Evolutionary conservation across 1,284 basidiomycete genomes (phyloP).

Genomic region (Rhodofomes roseus): DNA sequence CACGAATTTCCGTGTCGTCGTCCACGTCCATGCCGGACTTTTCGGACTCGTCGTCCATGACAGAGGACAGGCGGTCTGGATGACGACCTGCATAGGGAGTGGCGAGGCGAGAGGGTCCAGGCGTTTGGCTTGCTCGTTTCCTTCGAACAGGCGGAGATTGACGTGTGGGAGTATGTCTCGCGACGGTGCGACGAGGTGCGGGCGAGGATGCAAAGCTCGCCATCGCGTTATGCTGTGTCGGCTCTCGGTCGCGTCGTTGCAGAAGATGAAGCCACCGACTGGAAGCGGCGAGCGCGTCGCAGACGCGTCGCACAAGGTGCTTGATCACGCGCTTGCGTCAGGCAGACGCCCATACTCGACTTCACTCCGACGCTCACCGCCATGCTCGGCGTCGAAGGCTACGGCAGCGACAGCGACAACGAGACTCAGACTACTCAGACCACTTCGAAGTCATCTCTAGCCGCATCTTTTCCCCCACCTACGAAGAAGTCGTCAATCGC

Average conservation of each 20-base stretch:
- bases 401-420: conserved; percentile 64
- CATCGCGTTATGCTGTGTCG: conserved; percentile 14
- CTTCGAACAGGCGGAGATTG: conserved; percentile 21
- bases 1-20: conserved; percentile 32
- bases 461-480: conserved; percentile 20
- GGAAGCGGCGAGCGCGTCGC: conserved; percentile 6
- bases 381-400: conserved; percentile 74
- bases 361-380: conserved; percentile 11
- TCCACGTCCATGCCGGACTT: conserved; percentile 63
- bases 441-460: conserved; percentile 12
- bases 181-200: conserved; percentile 26
- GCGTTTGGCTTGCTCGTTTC: conserved; percentile 22
- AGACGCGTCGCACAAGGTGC: conserved; percentile 6
- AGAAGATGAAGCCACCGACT: conserved; percentile 8
- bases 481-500: conserved; percentile 34
- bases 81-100: conserved; percentile 20
- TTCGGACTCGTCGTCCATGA: conserved; percentile 35
- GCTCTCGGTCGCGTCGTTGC: not conserved
- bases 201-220: conserved; percentile 27
- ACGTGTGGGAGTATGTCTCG: conserved; percentile 17
- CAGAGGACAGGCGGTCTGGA: conserved; percentile 8
- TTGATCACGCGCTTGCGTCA: not conserved
- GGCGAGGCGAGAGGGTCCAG: conserved; percentile 23
- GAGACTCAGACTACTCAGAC: conserved; percentile 27
- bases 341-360: conserved; percentile 11